A percentile compares a stretch with the other conserved stretches of the same genome.
Conservation (phyloP, 768 basidiomycete species). For the Mycena kentingensis region DNA sequence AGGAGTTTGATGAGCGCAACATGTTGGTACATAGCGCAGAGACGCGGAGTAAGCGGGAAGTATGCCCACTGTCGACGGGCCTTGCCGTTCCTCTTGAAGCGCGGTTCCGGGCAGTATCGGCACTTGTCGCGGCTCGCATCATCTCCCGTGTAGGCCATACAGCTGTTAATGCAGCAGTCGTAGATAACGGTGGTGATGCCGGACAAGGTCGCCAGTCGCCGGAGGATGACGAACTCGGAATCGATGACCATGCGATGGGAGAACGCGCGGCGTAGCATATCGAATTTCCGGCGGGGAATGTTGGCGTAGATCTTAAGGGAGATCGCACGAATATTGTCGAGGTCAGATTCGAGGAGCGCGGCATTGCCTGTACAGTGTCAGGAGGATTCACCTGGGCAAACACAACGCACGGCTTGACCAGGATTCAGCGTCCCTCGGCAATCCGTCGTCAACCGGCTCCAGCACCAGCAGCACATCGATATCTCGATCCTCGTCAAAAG, state of each 20-base stretch:
- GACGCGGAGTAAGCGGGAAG: constrained; percentile 30
- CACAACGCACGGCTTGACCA: too few relatives aligned
- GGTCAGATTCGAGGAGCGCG: neutral
- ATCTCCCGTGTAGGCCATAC: constrained; percentile 31
- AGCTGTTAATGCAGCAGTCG: constrained; percentile 38
- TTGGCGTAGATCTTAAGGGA: too few relatives aligned
- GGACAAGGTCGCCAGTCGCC: constrained; percentile 28
- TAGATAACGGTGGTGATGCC: constrained; percentile 26
- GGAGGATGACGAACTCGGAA: constrained; percentile 29
- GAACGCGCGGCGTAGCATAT: constrained; percentile 30
- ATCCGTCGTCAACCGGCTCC: too few relatives aligned
- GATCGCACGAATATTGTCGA: constrained; percentile 1
- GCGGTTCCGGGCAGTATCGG: constrained; percentile 22
- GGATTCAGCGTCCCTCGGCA: too few relatives aligned
- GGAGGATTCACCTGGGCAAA: too few relatives aligned
- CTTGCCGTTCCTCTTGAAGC: neutral
- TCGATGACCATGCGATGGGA: constrained; percentile 27
- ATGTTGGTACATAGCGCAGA: too few relatives aligned
- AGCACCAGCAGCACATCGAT: too few relatives aligned
- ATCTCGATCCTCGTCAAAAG: too few relatives aligned
- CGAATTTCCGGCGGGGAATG: constrained; percentile 26
- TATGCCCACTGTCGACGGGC: constrained; percentile 26
- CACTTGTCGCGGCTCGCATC: constrained; percentile 20
- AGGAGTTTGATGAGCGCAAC: too few relatives aligned
- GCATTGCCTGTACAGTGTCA: neutral